Evolutionary conservation across 495 filamentous ascomycete species (phyloP).

Genomic region (Geopyxis carbonaria): DNA sequence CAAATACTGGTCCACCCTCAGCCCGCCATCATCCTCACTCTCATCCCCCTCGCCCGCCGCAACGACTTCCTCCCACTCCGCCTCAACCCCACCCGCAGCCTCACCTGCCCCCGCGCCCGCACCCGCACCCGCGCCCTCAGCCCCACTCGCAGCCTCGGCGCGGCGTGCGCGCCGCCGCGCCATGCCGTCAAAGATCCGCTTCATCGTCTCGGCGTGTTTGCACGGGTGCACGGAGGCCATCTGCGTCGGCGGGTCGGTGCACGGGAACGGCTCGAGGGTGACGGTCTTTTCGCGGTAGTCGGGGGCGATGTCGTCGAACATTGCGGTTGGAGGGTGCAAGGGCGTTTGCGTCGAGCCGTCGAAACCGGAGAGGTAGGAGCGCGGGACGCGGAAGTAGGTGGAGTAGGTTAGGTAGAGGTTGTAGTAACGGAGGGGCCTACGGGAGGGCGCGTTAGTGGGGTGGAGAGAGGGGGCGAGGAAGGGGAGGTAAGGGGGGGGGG

Average conservation of each 20-base stretch:
- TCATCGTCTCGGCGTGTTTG: slow-evolving; percentile 95
- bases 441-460: slow-evolving; percentile 7
- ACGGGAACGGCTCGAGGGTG: slow-evolving; percentile 92
- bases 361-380: slow-evolving; percentile 89
- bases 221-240: slow-evolving; percentile 92
- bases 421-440: slow-evolving; percentile 80
- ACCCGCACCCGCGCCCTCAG: slow-evolving; percentile 32
- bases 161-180: slow-evolving; percentile 61
- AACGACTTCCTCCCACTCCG: slow-evolving; percentile 36
- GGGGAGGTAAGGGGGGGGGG: slow-evolving; percentile 24
- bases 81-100: slow-evolving; percentile 24
- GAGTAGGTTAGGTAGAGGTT: slow-evolving; percentile 96
- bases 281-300: slow-evolving; percentile 99
- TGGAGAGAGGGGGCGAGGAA: slow-evolving; percentile 1
- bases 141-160: slow-evolving; percentile 35
- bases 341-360: slow-evolving; percentile 46
- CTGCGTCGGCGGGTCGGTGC: slow-evolving; percentile 60
- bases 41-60: slow-evolving; percentile 35
- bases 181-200: slow-evolving; percentile 88
- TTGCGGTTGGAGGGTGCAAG: slow-evolving; percentile 69
- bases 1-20: slow-evolving; percentile 90
- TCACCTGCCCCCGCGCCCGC: slow-evolving; percentile 29
- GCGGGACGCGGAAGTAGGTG: slow-evolving; percentile 89
- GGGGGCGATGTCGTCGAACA: slow-evolving; percentile 99
- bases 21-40: slow-evolving; percentile 35